Base-by-base conservation (phyloP, 768 basidiomycete species). In the Sistotremastrum suecicum region DNA sequence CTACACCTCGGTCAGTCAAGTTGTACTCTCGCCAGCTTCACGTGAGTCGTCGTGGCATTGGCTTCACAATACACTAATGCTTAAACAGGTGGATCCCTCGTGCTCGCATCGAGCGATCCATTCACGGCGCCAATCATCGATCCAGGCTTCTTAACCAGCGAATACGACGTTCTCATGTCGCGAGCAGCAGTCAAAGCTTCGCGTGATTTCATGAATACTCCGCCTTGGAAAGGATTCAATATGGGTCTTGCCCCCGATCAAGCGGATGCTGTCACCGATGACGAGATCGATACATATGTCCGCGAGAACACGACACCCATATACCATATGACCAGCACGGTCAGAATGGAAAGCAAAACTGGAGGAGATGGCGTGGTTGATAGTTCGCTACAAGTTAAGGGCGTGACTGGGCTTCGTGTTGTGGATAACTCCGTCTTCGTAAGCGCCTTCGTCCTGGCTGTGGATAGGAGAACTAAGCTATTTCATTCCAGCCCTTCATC, bases 401-500 rank as follows among this genome's bases (percentile, higher is more conserved):
- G 61, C 4, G 55, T 59, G 0, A 45, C 35, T 3, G 67, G 64
- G 5, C 46, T 71, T n/a, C 60, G 69, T 5, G 54, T 71, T 36
- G 66, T 69, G 11, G 67, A 71, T 55, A 63, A 61, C 9, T 64
- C 64, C 20, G 54, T 67, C 11, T 61, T 47, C 49, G 66, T 64
- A 43, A 50, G 64, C 50, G 10, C 43, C 36, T 32, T 37, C 7
- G 34, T 38, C 10, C 10, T 38, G 37, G 37, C 10, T 38, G 12
- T 38, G 12, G 10, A 10, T 10, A 10, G 12, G 10, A 38, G 10
- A 48, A 43, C 42, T 34, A 48, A 28, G 41, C 48, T 29, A 32
- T 9, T 5, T 28, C 12, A 42, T 10, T 48, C 31, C 42, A 58
- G 58, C 56, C 54, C 2, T 57, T 59, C 45, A 51, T 63, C 9